Conservation (phyloP, 2,329 filamentous ascomycete species). For the Curvularia sp. region DNA sequence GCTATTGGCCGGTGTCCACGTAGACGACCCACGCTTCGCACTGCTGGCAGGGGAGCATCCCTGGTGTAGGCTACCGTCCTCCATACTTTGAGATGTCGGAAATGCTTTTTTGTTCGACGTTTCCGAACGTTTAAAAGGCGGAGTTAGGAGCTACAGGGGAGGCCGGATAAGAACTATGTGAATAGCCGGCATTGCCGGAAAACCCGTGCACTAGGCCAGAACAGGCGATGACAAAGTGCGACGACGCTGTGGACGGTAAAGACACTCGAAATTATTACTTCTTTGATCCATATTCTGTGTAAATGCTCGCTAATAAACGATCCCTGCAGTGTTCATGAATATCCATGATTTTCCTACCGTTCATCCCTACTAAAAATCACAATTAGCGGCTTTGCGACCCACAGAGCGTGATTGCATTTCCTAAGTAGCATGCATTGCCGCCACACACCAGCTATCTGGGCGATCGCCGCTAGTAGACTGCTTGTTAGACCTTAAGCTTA, state of each 20-base stretch:
- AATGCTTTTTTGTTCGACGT: not conserved
- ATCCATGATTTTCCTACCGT: too few relatives aligned
- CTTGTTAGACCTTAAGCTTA: too few relatives aligned
- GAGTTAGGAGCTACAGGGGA: constrained; percentile 10
- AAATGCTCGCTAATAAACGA: not conserved
- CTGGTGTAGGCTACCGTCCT: constrained; percentile 2
- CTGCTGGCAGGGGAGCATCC: not conserved
- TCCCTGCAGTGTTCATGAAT: not conserved
- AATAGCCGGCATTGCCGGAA: constrained; percentile 18
- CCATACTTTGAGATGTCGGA: constrained; percentile 6
- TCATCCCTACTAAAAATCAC: too few relatives aligned
- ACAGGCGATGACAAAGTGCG: not conserved
- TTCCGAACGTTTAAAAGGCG: constrained; percentile 10
- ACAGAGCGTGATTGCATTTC: too few relatives aligned
- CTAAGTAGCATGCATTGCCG: too few relatives aligned
- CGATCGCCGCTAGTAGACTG: too few relatives aligned
- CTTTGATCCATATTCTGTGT: not conserved
- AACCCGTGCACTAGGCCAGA: constrained; percentile 15
- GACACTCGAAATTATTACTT: not conserved
- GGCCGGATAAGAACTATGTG: constrained; percentile 13
- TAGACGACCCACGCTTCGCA: constrained; percentile 14
- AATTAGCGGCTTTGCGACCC: too few relatives aligned
- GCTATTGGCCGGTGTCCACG: constrained; percentile 26
- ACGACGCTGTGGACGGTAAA: not conserved
- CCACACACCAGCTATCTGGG: too few relatives aligned